Evolutionary conservation across 768 basidiomycete genomes (phyloP), one percentile per base, ranked within the genome.

Genomic region (Trametes cubensis): DNA sequence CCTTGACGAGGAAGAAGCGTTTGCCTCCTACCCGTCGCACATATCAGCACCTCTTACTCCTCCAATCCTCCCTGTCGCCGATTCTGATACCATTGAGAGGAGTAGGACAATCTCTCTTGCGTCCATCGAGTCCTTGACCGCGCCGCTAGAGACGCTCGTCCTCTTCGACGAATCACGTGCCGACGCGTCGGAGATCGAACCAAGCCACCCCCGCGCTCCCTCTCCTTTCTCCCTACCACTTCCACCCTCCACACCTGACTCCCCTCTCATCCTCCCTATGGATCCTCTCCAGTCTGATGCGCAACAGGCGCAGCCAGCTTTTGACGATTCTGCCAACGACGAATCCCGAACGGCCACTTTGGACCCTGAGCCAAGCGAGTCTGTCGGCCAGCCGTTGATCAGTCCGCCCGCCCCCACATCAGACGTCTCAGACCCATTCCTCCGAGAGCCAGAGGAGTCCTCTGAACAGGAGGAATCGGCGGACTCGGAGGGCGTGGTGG

Each of bases 391-490:
- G 11, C 58, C 49, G 13, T 56, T 60, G 23, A 45, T 63, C 26
- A 57, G 49, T 15, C 60, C 63, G n/a, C 45, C 68, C 26, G n/a
- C 61, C 25, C 60, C 52, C n/a, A 74, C 74, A 68, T 78, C 79
- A 44, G 81, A 82, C 58, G 79, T 80, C 6, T 83, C 84, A 17
- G 79, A 89, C 71, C 85, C 85, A 1, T 88, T 86, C 76, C 76
- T 87, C 52, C 74, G 85, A 39, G 87, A 87, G 66, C 85, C 84
- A 61, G 78, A 81, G 28, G 78, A 79, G 45, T 76, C 75, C 4
- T 69, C 74, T 20, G 65, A 65, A 5, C 66, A 71, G 17, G 67
- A 58, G 14, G 53, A 53, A 2, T 78, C 75, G n/a, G 80, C 77
- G 25, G 80, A 77, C 28, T 50, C 50, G 11, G 77, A 78, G 7